A percentile compares a stretch with the other conserved stretches of the same genome.
Conservation (phyloP, 78 protist genomes). For the Neovahlkampfia damariscottae region DNA sequence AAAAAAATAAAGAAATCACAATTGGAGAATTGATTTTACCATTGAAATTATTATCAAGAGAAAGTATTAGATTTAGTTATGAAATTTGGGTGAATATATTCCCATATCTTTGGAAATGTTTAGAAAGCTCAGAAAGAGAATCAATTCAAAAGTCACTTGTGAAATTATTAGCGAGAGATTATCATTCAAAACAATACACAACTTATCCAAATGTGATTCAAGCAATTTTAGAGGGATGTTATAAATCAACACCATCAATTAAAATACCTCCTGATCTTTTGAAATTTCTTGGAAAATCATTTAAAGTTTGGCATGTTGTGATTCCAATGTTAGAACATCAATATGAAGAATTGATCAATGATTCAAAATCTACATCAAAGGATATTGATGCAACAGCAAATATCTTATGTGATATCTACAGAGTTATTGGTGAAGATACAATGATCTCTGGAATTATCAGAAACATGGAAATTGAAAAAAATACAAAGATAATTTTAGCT, state of each 20-base stretch:
- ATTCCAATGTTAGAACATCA: constrained; percentile 32
- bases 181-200: neutral
- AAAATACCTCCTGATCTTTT: constrained; percentile 39
- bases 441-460: neutral
- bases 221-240: constrained; percentile 35
- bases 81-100: neutral
- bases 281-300: constrained; percentile 35
- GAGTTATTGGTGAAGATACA: neutral
- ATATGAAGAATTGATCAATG: neutral
- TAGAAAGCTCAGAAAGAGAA: neutral
- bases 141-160: neutral
- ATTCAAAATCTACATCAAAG: neutral
- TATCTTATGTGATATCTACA: neutral
- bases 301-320: constrained; percentile 44
- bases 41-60: neutral
- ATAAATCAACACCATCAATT: constrained; percentile 32
- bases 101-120: neutral
- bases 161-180: constrained; percentile 4
- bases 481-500: neutral
- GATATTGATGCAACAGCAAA: neutral
- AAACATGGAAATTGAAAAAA: neutral
- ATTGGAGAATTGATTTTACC: neutral
- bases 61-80: neutral
- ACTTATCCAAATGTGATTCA: constrained; percentile 33
- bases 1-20: neutral